phyloP scores from a whole-genome alignment of 768 basidiomycete genomes.

The Paxillus rubicundulus region DNA sequence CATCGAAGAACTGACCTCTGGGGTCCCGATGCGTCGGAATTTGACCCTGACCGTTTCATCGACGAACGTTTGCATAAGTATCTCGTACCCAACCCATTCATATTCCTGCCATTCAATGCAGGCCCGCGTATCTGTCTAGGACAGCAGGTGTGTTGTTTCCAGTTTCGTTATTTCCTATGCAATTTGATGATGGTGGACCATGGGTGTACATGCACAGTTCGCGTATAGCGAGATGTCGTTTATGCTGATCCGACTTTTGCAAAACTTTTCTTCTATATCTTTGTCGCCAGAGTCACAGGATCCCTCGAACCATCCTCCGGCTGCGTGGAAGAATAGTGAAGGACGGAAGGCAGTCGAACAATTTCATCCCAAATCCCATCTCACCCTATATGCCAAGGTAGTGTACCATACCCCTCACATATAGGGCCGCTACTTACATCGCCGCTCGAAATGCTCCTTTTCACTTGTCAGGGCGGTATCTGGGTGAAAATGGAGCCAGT shows the following conservation, averaged over 20 bases:
- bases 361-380: slow-evolving; percentile 26
- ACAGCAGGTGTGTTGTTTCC: slow-evolving; percentile 31
- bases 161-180: slow-evolving; percentile 1
- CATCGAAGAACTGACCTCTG: slow-evolving; percentile 38
- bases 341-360: slow-evolving; percentile 28
- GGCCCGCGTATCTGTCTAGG: slow-evolving; percentile 40
- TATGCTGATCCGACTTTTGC: slow-evolving; percentile 30
- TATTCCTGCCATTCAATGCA: slow-evolving; percentile 43
- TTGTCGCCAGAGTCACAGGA: slow-evolving; percentile 29
- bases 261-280: slow-evolving; percentile 23
- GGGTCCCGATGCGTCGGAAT: slow-evolving; percentile 37
- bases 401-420: slow-evolving; percentile 4
- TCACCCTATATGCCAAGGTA: slow-evolving; percentile 39
- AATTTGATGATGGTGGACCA: no score
- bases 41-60: slow-evolving; percentile 42
- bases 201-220: slow-evolving; percentile 24
- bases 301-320: slow-evolving; percentile 23
- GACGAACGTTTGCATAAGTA: slow-evolving; percentile 35
- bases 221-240: slow-evolving; percentile 35
- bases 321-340: slow-evolving; percentile 22
- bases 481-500: slow-evolving; percentile 43
- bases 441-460: neutral
- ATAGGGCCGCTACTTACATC: neutral
- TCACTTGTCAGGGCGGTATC: slow-evolving; percentile 38
- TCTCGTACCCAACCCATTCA: slow-evolving; percentile 39